Evolutionary conservation across 306 rosid genomes (phyloP).

Genomic region (Gillenia trifoliata): DNA sequence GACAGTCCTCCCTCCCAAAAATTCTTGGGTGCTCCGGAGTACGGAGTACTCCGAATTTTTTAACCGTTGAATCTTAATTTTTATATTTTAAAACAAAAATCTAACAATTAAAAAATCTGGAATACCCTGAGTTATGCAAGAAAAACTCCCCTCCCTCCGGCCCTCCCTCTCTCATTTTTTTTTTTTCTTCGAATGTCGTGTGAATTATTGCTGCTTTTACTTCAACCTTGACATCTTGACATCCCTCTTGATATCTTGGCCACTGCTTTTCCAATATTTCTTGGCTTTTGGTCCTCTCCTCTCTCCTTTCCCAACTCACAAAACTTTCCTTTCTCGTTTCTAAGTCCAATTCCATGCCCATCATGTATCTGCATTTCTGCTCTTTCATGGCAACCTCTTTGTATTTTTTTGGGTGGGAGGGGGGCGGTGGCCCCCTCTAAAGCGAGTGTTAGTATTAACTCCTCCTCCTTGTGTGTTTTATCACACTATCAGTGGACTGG

Average conservation of each 20-base stretch:
- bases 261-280: neutral
- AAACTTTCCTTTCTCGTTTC: constrained; percentile 3
- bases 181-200: constrained; percentile 1
- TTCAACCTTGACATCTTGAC: neutral
- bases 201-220: constrained; percentile 16
- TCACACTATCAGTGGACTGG: neutral
- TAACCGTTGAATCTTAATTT: no score
- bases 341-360: neutral
- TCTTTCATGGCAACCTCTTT: neutral
- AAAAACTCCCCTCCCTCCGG: no score
- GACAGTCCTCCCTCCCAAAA: neutral
- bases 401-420: neutral
- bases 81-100: no score
- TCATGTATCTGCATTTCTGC: neutral
- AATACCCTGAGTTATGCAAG: no score
- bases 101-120: no score
- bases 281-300: neutral
- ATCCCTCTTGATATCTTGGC: neutral
- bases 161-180: neutral
- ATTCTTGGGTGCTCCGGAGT: no score
- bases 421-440: neutral
- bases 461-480: neutral
- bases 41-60: no score
- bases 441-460: neutral
- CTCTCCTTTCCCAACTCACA: neutral